These are phyloP conservation scores for Backusella australiensis DNA, from an alignment of 192 early-diverging fungal genomes.

Conservation along the genomic window DNA sequence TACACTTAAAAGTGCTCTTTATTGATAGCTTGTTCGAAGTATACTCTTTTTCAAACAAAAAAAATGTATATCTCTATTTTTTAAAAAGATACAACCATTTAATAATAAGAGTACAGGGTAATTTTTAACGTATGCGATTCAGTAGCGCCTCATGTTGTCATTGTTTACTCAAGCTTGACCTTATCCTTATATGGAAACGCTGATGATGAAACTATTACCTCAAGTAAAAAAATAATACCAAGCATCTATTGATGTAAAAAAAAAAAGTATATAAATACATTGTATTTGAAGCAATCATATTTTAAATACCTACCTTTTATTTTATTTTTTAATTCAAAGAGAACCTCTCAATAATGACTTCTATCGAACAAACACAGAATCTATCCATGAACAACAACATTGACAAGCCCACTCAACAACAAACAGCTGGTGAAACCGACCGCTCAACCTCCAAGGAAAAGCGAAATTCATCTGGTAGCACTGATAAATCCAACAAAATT, in stretches of 20 bases:
- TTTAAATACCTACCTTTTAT: neutral
- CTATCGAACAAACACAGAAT: neutral
- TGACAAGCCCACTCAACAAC: neutral
- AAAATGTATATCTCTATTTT: neutral
- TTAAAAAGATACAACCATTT: neutral
- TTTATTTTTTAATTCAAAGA: too few relatives aligned
- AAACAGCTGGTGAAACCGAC: neutral
- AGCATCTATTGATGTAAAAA: neutral
- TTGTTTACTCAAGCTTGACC: neutral
- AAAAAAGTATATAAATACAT: neutral
- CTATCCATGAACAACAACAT: neutral
- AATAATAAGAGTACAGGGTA: neutral
- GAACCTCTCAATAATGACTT: neutral
- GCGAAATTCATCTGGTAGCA: neutral
- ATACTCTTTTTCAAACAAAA: neutral
- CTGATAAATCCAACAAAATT: neutral
- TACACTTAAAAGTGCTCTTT: neutral
- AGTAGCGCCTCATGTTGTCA: neutral
- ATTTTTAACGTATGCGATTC: neutral
- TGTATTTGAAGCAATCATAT: neutral
- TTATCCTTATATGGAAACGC: neutral
- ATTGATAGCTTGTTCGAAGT: neutral
- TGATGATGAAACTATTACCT: conserved; percentile 2
- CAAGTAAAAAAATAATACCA: neutral
- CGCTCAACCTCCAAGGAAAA: neutral